These are phyloP conservation scores for Fusarium circinatum DNA, from an alignment of 2,329 filamentous ascomycete genomes.

Conservation along the genomic window DNA sequence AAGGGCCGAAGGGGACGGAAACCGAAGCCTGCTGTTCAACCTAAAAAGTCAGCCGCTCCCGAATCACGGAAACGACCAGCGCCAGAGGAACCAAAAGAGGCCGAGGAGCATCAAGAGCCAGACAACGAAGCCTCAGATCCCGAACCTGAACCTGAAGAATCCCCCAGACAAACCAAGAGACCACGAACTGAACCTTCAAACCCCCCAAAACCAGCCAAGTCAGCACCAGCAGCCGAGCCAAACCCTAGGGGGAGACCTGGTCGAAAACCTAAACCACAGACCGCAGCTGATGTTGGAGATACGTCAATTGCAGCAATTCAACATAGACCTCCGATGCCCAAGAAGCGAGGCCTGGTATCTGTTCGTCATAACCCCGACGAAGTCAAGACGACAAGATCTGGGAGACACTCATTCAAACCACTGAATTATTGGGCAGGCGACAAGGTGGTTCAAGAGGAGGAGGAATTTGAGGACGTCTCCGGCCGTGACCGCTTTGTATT, in stretches of 20 bases:
- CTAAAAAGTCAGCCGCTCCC: conserved; percentile 22
- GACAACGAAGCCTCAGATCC: conserved; percentile 29
- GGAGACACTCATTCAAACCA: conserved; percentile 80
- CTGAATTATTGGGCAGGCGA: conserved; percentile 91
- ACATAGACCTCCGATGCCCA: conserved; percentile 66
- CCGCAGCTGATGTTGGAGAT: conserved; percentile 53
- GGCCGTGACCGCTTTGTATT: conserved; percentile 64
- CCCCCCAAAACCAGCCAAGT: conserved; percentile 38
- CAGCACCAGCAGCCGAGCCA: conserved; percentile 32
- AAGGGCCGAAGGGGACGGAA: conserved; percentile 23
- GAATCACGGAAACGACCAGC: conserved; percentile 32
- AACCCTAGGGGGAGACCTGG: conserved; percentile 41
- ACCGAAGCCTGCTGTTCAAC: conserved; percentile 23
- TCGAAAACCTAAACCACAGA: conserved; percentile 38
- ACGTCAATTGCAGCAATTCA: conserved; percentile 60
- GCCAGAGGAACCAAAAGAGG: conserved; percentile 24
- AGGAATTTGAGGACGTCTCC: conserved; percentile 62
- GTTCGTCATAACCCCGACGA: conserved; percentile 61
- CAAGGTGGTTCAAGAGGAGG: conserved; percentile 74
- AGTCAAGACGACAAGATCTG: conserved; percentile 74
- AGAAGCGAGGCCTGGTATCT: conserved; percentile 64
- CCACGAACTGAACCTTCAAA: conserved; percentile 40
- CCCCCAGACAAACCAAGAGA: conserved; percentile 40
- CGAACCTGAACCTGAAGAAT: conserved; percentile 41
- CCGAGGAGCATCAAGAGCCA: conserved; percentile 32